Base-by-base conservation (phyloP, 2,329 filamentous ascomycete genomes). In the Fusarium robinianum region DNA sequence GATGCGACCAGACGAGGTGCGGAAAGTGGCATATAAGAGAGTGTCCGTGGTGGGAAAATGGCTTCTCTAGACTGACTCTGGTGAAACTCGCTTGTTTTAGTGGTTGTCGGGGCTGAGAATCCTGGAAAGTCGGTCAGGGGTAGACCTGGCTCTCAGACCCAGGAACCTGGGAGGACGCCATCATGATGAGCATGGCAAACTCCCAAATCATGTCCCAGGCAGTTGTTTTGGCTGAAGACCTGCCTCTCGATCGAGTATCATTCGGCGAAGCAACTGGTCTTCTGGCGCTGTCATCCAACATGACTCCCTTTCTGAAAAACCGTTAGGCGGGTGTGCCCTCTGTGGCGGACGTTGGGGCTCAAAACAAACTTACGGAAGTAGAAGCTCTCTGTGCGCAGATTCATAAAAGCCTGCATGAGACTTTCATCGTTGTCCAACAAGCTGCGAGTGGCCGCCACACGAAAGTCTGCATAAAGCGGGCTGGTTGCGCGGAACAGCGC, bases 371-470 rank as follows among this genome's bases (percentile, higher is more conserved):
- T 8, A 62, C 60, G 60, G 25, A 62, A 61, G 38, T 62, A 63
- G 46, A 62, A 62, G 30, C 60, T 62, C 27, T 63, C 60, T 2
- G 60, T 62, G 18, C 58, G 58, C 27, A 62, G 42, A 31, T 54
- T 63, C 46, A 62, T 53, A 26, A 63, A 62, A 8, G 58, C 48
- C 36, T 36, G 47, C 15, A 63, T 36, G 8, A 63, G 48, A 27
- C 48, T 48, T 12, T 57, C 52, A 15, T 61, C 60, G 23, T 59
- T 46, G 10, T 57, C 47, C 10, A 63, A 41, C 5, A 63, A 41
- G 41, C 52, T 48, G 21, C 60, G 56, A 19, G 55, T 61, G 16
- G 50, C 39, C 12, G 47, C 46, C 27, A 61, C 31, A 8, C 60
- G 43, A 14, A 63, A 51, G 43, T 63, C 58, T 34, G 60, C 53